Evolutionary conservation across 73 alveolate species (phyloP), one percentile per base, ranked within the genome.

Genomic region (Tetrahymena borealis): DNA sequence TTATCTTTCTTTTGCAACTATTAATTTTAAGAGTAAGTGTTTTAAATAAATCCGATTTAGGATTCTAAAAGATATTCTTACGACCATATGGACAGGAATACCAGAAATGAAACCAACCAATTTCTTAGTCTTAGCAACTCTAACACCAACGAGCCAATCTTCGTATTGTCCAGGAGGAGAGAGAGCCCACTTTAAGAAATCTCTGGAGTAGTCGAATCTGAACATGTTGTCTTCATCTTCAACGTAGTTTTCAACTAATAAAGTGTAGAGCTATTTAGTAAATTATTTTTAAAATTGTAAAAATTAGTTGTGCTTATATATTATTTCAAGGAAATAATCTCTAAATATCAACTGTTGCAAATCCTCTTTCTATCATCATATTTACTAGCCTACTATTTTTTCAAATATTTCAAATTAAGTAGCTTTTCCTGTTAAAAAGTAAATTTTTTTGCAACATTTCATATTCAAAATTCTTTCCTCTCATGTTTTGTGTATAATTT

Each of bases 171-270:
- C 98, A n/a, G 99, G 99, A 13, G 99, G 99, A 16, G 96, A 91
- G 39, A 98, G 94, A 40, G 99, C 99, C 99, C 99, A 98, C 93
- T 96, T 93, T 78, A 98, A 94, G 94, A 98, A 98, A 40, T 98
- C 99, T 91, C 96, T 97, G 18, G 99, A 96, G 93, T 99, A 98
- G 95, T 98, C 99, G 41, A 96, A 98, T 95, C 99, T 98, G 96
- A 99, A 99, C 99, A 98, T 98, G 92, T 97, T 98, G 94, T 97
- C 99, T 91, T 98, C 99, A 95, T 99, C 99, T 95, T 99, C 99
- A 31, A 99, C 99, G 94, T 99, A 99, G 96, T 99, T 98, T 78
- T 96, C 96, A 39, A 97, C 98, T 93, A 99, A 96, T 79, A 99
- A 96, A 35, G 96, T 98, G 92, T 98, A 99, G 43, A 96, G 94